Conservation (phyloP, 371 early-diverging fungal species). For the Mortierella sp. region DNA sequence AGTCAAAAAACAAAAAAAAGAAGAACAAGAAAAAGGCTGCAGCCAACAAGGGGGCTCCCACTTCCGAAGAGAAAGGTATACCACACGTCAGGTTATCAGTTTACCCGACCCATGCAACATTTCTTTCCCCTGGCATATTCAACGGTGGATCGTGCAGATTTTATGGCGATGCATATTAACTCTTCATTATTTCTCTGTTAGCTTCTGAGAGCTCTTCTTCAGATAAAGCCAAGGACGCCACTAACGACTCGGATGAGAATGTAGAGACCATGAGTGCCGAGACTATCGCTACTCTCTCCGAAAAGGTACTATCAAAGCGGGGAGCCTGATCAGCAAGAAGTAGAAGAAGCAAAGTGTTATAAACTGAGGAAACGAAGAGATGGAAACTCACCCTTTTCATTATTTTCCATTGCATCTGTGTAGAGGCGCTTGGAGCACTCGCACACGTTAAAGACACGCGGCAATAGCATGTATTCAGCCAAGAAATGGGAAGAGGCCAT, state of each 20-base stretch:
- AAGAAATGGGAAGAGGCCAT: constrained; percentile 90
- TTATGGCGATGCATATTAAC: background rate
- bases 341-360: background rate
- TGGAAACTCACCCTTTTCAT: background rate
- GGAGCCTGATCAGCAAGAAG: background rate
- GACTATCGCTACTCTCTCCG: constrained; percentile 68
- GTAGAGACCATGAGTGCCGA: constrained; percentile 68
- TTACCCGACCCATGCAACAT: background rate
- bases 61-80: constrained; percentile 25
- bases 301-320: constrained; percentile 54
- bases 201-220: constrained; percentile 32
- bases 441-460: constrained; percentile 83
- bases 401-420: background rate
- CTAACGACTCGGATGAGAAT: constrained; percentile 50
- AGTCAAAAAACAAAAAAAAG: constrained; percentile 62
- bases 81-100: background rate
- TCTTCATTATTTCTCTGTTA: background rate
- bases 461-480: constrained; percentile 88
- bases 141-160: background rate
- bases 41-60: constrained; percentile 26
- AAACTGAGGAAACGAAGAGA: background rate
- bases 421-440: constrained; percentile 78
- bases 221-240: constrained; percentile 21
- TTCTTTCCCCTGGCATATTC: background rate
- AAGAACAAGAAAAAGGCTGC: constrained; percentile 60